Evolutionary conservation across 1,284 basidiomycete species (phyloP), one percentile per base, ranked within the genome.

Genomic region (Ustilago xerochloae): DNA sequence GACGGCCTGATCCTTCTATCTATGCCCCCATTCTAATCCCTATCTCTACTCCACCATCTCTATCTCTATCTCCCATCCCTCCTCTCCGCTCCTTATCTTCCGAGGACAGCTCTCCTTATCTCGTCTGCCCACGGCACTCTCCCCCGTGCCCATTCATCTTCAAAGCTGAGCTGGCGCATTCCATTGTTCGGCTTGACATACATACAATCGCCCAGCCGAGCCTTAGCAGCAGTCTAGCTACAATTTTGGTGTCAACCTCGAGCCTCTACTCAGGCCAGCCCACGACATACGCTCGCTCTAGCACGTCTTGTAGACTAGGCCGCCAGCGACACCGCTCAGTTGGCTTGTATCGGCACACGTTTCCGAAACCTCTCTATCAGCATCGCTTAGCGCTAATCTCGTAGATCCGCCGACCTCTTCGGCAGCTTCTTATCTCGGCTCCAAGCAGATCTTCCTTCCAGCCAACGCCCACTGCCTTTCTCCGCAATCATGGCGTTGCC

Each of bases 71-170:
- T 22, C 20, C 10, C 47, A 32, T 41, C 53, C 32, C n/a, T n/a
- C n/a, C n/a, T n/a, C n/a, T n/a, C n/a, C 45, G 36, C n/a, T 39
- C 48, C 61, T 63, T 63, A 63, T 63, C 61, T 53, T n/a, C n/a
- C n/a, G n/a, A n/a, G n/a, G n/a, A n/a, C n/a, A n/a, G n/a, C 43
- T 45, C 22, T 47, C 47, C 63, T 66, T 66, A 66, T 66, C 56
- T 57, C 53, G 41, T n/a, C 22, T 51, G 58, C 58, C 57, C 64
- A 57, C 58, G 58, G 43, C 48, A 45, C n/a, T 20, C 8, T 33
- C 57, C 54, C 58, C 59, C 58, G 57, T 66, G 47, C 49, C 16
- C 35, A 57, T 61, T 26, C 33, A 30, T 20, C n/a, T n/a, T 45
- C n/a, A 28, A 32, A 28, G 43, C 53, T 24, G 30, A 32, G 47